A percentile compares a stretch with the other conserved stretches of the same genome.
Conservation (phyloP, 2,329 filamentous ascomycete species). For the Pseudogymnoascus sp. region DNA sequence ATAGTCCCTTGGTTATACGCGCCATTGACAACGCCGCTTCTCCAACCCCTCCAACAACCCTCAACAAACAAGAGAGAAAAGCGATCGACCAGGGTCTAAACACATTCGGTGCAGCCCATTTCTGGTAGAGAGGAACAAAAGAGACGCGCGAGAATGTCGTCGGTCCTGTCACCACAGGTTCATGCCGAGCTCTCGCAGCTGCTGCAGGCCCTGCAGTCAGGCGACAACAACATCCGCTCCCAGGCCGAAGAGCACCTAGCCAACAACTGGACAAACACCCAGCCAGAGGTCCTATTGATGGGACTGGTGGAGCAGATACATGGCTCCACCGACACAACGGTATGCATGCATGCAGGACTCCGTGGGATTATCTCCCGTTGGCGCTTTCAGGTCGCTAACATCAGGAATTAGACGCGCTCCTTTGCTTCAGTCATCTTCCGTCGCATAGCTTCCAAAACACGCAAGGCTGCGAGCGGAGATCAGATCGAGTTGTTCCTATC, state of each 20-base stretch:
- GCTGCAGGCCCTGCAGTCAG: constrained; percentile 76
- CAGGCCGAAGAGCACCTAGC: constrained; percentile 86
- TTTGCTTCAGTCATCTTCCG: constrained; percentile 93
- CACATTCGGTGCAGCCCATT: background rate
- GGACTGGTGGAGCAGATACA: constrained; percentile 88
- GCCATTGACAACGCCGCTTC: background rate
- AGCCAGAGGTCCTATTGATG: constrained; percentile 85
- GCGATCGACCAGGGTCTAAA: background rate
- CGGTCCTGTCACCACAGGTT: constrained; percentile 74
- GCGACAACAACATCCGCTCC: constrained; percentile 78
- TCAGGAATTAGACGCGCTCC: constrained; percentile 59
- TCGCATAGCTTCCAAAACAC: constrained; percentile 80
- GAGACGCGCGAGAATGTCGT: constrained; percentile 47
- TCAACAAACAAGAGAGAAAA: background rate
- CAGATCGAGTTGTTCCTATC: constrained; percentile 80
- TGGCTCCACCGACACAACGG: constrained; percentile 47
- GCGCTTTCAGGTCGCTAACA: background rate
- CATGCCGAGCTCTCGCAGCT: constrained; percentile 79
- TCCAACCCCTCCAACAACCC: background rate
- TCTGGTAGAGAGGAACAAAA: background rate
- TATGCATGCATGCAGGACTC: constrained; percentile 17
- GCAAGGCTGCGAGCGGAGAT: constrained; percentile 64
- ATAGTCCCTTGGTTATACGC: background rate
- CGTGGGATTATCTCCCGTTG: background rate
- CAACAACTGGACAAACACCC: constrained; percentile 75